Evolutionary conservation across 306 rosid genomes (phyloP).

Genomic region (Arachis hypogaea): DNA sequence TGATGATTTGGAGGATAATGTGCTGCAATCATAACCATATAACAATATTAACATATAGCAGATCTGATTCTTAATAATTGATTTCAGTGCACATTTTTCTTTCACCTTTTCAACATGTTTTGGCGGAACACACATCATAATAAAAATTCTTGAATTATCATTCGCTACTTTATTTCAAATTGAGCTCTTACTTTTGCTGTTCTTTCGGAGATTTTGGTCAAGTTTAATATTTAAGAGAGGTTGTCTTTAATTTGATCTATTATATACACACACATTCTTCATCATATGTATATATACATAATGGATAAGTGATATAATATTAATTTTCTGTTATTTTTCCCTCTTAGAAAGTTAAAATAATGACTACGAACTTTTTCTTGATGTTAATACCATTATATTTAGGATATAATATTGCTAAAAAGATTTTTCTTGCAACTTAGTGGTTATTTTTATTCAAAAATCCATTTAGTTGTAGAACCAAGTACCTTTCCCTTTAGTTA

Average conservation of each 20-base stretch:
- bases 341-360: slow-evolving; percentile 41
- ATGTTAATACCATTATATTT: slow-evolving; percentile 27
- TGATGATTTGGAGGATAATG: slow-evolving; percentile 34
- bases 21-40: slow-evolving; percentile 20
- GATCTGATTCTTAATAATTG: slow-evolving; percentile 1
- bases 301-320: neutral
- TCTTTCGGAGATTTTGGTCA: slow-evolving; percentile 30
- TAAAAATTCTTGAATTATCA: slow-evolving; percentile 2
- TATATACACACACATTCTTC: slow-evolving; percentile 15
- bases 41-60: slow-evolving; percentile 12
- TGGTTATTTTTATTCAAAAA: slow-evolving; percentile 31
- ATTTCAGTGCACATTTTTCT: slow-evolving; percentile 16
- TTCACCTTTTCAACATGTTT: slow-evolving; percentile 9
- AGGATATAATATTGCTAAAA: slow-evolving; percentile 39
- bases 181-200: slow-evolving; percentile 15
- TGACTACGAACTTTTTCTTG: slow-evolving; percentile 34
- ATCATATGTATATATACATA: neutral
- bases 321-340: slow-evolving; percentile 19
- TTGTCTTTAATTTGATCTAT: slow-evolving; percentile 20
- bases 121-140: slow-evolving; percentile 27
- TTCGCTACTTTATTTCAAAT: slow-evolving; percentile 30
- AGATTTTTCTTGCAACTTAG: slow-evolving; percentile 44
- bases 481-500: neutral
- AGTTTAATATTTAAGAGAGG: slow-evolving; percentile 29
- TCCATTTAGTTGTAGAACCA: neutral